Conservation (phyloP, 768 basidiomycete genomes). For the Boletus tomentosulus region DNA sequence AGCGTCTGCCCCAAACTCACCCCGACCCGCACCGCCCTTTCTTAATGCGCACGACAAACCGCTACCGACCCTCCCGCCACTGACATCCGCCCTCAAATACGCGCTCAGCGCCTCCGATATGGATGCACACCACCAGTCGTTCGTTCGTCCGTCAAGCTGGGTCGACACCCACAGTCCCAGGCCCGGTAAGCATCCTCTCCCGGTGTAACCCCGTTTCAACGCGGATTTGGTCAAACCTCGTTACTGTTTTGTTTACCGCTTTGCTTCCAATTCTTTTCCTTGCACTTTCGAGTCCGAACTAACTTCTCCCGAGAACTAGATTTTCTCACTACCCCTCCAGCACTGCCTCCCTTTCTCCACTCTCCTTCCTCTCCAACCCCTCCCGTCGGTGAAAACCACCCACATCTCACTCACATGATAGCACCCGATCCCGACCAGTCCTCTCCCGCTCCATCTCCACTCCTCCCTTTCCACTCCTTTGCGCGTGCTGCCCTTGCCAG, state of each 20-base stretch:
- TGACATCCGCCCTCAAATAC: constrained; percentile 22
- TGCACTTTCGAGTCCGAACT: constrained; percentile 9
- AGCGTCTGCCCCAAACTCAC: constrained; percentile 26
- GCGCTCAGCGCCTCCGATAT: constrained; percentile 14
- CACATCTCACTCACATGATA: constrained; percentile 5
- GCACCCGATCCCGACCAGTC: constrained; percentile 7
- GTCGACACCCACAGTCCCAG: constrained; percentile 8
- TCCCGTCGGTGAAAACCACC: too few species aligned
- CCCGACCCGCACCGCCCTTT: constrained; percentile 9
- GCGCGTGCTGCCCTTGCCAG: constrained; percentile 35
- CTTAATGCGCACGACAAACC: constrained; percentile 32
- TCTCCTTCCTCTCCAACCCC: constrained; percentile 11
- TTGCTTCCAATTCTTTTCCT: constrained; percentile 8
- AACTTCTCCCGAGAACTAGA: constrained; percentile 23
- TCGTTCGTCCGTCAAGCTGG: constrained; percentile 24
- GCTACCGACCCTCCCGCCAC: constrained; percentile 35
- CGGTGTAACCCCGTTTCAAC: neutral
- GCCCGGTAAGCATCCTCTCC: constrained; percentile 1
- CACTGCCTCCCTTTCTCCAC: constrained; percentile 33
- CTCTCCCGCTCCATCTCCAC: constrained; percentile 15
- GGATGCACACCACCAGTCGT: constrained; percentile 17
- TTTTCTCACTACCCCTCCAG: constrained; percentile 25
- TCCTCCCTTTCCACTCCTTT: constrained; percentile 23
- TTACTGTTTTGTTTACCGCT: constrained; percentile 5
- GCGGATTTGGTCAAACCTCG: constrained; percentile 8